Conservation (phyloP, 2,329 filamentous ascomycete genomes). For the Orbilia brochopaga region DNA sequence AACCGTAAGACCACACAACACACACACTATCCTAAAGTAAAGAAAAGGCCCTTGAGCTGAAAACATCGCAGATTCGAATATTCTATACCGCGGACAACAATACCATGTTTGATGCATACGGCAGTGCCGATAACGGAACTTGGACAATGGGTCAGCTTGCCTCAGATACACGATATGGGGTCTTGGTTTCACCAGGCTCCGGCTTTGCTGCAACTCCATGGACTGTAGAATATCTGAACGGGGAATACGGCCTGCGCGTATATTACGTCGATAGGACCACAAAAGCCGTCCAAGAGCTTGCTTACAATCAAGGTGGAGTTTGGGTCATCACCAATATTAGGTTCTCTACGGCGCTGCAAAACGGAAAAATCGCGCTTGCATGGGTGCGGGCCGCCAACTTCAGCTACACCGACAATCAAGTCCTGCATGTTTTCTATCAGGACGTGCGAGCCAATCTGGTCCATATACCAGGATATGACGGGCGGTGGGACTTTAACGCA, state of each 20-base stretch:
- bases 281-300: conserved; percentile 30
- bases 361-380: conserved; percentile 29
- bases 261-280: conserved; percentile 34
- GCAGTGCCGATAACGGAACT: conserved; percentile 11
- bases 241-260: conserved; percentile 15
- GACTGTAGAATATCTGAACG: conserved; percentile 4
- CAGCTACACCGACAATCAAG: conserved; percentile 29
- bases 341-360: conserved; percentile 10
- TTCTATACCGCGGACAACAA: conserved; percentile 41
- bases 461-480: conserved; percentile 20
- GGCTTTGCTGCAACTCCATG: conserved; percentile 32
- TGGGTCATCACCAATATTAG: conserved; percentile 20
- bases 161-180: conserved; percentile 29
- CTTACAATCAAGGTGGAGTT: conserved; percentile 11
- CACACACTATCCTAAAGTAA: not conserved
- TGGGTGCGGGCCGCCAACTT: conserved; percentile 34
- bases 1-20: conserved; percentile 8
- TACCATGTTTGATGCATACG: conserved; percentile 35
- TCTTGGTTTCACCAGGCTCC: conserved; percentile 20
- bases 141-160: conserved; percentile 34
- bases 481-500: conserved; percentile 18
- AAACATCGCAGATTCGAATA: conserved; percentile 26
- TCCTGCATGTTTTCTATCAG: conserved; percentile 35
- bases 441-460: conserved; percentile 35
- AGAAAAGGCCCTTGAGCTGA: not conserved